phyloP scores from a whole-genome alignment of 495 filamentous ascomycete species.

The Penicillium verhagenii region DNA sequence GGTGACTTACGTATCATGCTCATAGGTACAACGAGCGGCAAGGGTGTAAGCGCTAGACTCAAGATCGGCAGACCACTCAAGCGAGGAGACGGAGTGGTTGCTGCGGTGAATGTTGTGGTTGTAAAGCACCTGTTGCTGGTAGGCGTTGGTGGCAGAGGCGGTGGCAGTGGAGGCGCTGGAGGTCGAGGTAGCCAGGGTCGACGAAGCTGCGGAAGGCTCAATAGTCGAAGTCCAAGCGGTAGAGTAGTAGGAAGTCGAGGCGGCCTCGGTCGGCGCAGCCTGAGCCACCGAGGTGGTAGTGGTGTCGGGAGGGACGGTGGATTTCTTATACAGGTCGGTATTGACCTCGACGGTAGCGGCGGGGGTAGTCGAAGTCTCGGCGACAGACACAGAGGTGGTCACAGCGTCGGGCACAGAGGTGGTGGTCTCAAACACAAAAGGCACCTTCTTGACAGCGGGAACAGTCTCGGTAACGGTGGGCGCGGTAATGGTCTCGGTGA shows the following conservation, averaged over 20 bases:
- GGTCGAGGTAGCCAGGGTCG: slow-evolving; percentile 15
- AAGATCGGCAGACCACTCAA: slow-evolving; percentile 63
- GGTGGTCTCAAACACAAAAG: slow-evolving; percentile 8
- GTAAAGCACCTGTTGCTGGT: slow-evolving; percentile 52
- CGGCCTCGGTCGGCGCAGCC: slow-evolving; percentile 1
- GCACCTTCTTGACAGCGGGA: slow-evolving; percentile 11
- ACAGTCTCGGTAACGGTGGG: slow-evolving; percentile 26
- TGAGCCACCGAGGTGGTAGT: slow-evolving; percentile 5
- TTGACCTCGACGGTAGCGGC: not conserved
- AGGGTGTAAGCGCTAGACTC: slow-evolving; percentile 57
- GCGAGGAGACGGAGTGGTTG: slow-evolving; percentile 68
- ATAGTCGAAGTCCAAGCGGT: slow-evolving; percentile 25
- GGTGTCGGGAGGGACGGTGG: slow-evolving; percentile 19
- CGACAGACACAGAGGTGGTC: slow-evolving; percentile 8
- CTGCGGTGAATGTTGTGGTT: slow-evolving; percentile 86
- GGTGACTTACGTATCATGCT: slow-evolving; percentile 71
- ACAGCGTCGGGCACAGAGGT: slow-evolving; percentile 6
- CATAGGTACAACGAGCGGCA: slow-evolving; percentile 63
- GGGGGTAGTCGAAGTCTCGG: slow-evolving; percentile 8
- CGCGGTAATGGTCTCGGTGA: slow-evolving; percentile 62
- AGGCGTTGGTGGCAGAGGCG: slow-evolving; percentile 31
- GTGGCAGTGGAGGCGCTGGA: slow-evolving; percentile 25
- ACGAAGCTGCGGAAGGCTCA: slow-evolving; percentile 7
- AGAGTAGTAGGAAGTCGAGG: slow-evolving; percentile 13
- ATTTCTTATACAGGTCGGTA: slow-evolving; percentile 19